A percentile compares a stretch with the other conserved stretches of the same genome.
These are phyloP conservation scores for Ophiocordyceps unilateralis DNA, from an alignment of 2,329 filamentous ascomycete species.

Conservation along the genomic window DNA sequence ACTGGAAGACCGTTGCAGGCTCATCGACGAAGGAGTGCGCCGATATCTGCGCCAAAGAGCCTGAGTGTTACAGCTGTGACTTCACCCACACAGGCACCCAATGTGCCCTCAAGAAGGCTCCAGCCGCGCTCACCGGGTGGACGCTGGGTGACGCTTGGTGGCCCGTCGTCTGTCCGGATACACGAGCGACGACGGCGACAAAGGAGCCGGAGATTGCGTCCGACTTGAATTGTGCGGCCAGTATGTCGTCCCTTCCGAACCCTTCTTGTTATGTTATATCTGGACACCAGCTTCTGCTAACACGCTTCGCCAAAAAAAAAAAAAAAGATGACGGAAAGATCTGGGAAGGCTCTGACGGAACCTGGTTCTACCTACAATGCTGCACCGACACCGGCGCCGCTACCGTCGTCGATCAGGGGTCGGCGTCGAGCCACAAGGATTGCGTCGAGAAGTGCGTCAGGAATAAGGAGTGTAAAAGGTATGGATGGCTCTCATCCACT, in stretches of 20 bases:
- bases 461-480: slow-evolving; percentile 5
- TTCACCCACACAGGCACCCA: background rate
- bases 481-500: too few relatives aligned
- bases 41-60: background rate
- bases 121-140: background rate
- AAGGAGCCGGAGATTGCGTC: background rate
- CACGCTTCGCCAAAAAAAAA: too few relatives aligned
- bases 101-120: slow-evolving; percentile 1
- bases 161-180: background rate
- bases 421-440: slow-evolving; percentile 2
- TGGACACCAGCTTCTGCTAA: too few relatives aligned
- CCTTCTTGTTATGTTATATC: background rate
- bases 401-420: slow-evolving; percentile 1
- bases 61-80: slow-evolving; percentile 1
- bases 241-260: background rate
- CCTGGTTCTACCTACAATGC: slow-evolving; percentile 6
- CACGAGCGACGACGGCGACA: background rate
- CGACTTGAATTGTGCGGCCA: background rate
- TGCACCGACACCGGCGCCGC: slow-evolving; percentile 4
- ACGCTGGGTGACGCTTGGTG: background rate
- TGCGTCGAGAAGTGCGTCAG: slow-evolving; percentile 4
- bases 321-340: slow-evolving; percentile 4
- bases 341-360: slow-evolving; percentile 5
- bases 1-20: background rate
- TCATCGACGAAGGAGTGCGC: slow-evolving; percentile 2